These are phyloP conservation scores for Torulaspora globosa DNA, from an alignment of 1,139 yeast species.

Conservation along the genomic window DNA sequence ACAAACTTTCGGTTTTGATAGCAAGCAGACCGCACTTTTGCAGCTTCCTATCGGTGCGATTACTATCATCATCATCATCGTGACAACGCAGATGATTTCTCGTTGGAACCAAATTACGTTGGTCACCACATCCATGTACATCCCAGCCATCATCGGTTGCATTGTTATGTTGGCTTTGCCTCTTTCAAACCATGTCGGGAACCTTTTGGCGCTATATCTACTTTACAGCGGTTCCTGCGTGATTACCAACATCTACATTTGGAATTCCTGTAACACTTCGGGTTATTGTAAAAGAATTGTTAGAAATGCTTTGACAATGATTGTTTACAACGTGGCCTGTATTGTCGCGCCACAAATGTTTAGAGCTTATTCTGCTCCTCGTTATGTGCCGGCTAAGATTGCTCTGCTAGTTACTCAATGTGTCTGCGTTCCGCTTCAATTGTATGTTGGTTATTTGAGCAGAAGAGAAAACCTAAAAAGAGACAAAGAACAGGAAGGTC, in stretches of 20 bases:
- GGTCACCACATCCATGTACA: constrained; percentile 33
- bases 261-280: constrained; percentile 50
- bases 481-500: constrained; percentile 38
- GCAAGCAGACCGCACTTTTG: constrained; percentile 41
- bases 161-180: constrained; percentile 46
- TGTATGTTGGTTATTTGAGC: constrained; percentile 39
- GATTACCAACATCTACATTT: constrained; percentile 39
- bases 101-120: constrained; percentile 33
- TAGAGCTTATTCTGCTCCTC: constrained; percentile 50
- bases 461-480: constrained; percentile 43
- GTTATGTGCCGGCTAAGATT: constrained; percentile 47
- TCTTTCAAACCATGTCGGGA: constrained; percentile 36
- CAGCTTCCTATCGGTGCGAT: constrained; percentile 48
- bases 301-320: constrained; percentile 54
- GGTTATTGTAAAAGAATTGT: constrained; percentile 68
- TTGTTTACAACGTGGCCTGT: constrained; percentile 66
- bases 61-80: constrained; percentile 36
- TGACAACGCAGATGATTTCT: constrained; percentile 35
- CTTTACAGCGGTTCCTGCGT: constrained; percentile 43
- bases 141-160: constrained; percentile 41
- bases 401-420: constrained; percentile 45
- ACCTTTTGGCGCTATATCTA: constrained; percentile 37
- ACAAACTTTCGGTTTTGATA: constrained; percentile 45
- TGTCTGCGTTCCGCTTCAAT: constrained; percentile 39
- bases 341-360: constrained; percentile 70